Evolutionary conservation across 345 rosid species (phyloP).

Genomic region (Gossypium anomalum): DNA sequence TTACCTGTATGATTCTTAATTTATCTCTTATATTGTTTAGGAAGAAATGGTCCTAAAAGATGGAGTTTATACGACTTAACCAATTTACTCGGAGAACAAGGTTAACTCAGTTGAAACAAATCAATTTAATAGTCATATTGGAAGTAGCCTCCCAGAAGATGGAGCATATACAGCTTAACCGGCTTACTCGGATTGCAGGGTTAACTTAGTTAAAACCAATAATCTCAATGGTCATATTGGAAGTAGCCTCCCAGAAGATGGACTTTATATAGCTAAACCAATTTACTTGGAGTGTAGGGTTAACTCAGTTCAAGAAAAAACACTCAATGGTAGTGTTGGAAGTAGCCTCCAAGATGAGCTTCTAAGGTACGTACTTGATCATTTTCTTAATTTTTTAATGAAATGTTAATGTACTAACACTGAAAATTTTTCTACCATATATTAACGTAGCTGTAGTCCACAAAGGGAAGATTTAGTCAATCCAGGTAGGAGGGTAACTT

Average conservation of each 20-base stretch:
- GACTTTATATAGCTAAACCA: background rate
- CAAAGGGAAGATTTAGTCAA: background rate
- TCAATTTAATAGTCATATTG: constrained; percentile 1
- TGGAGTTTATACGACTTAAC: background rate
- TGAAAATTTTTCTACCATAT: background rate
- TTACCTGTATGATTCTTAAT: background rate
- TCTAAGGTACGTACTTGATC: background rate
- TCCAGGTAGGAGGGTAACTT: background rate
- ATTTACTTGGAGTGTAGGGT: background rate
- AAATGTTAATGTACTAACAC: background rate
- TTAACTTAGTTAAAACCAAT: background rate
- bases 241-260: background rate
- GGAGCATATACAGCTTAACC: background rate
- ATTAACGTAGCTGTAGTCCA: background rate
- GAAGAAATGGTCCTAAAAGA: background rate
- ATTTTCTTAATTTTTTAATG: background rate
- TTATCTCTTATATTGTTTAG: background rate
- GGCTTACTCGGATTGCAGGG: background rate
- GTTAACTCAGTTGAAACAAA: background rate
- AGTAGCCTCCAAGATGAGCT: background rate
- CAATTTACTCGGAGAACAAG: background rate
- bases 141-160: background rate
- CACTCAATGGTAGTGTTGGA: constrained; percentile 2
- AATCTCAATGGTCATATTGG: too few relatives aligned
- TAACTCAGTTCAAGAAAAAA: constrained; percentile 5